phyloP scores from a whole-genome alignment of 163 green algal species.

The Coccomyxa subellipsoidea region DNA sequence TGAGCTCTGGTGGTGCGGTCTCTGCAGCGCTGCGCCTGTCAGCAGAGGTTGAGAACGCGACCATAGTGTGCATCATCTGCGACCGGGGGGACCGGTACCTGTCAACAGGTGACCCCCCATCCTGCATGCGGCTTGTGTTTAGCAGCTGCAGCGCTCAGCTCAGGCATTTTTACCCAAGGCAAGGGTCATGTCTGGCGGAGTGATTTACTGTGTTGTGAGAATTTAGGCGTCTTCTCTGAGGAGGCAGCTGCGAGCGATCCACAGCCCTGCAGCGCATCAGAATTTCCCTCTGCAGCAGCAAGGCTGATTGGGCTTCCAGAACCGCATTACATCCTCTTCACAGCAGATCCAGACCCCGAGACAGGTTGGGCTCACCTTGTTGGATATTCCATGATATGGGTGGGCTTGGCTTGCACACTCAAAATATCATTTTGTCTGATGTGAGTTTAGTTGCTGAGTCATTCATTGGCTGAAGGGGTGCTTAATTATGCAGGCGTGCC shows the following conservation, averaged over 20 bases:
- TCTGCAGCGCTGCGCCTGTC: constrained; percentile 31
- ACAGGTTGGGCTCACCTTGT: background rate
- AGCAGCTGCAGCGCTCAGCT: background rate
- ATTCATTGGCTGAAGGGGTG: background rate
- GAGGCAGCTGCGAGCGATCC: constrained; percentile 24
- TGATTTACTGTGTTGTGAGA: too few relatives aligned
- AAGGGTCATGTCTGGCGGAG: too few relatives aligned
- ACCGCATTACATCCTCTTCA: constrained; percentile 52
- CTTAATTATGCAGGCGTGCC: background rate
- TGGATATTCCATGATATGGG: background rate
- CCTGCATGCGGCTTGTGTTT: background rate
- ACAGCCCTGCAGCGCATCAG: constrained; percentile 21
- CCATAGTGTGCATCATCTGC: constrained; percentile 42
- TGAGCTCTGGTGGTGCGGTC: constrained; percentile 34
- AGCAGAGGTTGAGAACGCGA: constrained; percentile 29
- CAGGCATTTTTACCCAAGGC: too few relatives aligned
- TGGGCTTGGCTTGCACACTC: background rate
- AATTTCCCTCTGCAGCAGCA: constrained; percentile 34
- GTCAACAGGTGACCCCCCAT: constrained; percentile 28
- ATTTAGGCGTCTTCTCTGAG: constrained; percentile 27
- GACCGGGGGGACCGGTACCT: constrained; percentile 48
- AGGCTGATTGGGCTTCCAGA: constrained; percentile 26
- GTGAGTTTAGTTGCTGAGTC: background rate
- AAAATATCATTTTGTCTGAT: background rate
- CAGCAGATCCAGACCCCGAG: constrained; percentile 20